Conservation (phyloP, 352 stramenopile genomes). For the Pythium scleroteichum region DNA sequence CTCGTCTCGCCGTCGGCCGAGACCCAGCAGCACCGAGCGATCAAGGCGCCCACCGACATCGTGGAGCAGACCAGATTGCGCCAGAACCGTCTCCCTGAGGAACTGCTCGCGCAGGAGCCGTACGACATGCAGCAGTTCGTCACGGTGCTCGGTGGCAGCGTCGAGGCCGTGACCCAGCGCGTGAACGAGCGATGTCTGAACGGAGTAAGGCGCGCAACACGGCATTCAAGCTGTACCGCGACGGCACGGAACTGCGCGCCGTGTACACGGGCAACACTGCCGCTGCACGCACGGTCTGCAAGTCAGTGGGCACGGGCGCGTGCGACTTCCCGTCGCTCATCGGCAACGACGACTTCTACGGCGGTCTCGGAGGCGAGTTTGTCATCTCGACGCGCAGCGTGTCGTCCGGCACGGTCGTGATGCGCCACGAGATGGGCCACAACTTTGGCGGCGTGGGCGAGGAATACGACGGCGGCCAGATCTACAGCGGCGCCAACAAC, state of each 20-base stretch:
- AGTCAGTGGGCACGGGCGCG: too few species aligned
- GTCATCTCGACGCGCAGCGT: conserved; percentile 36
- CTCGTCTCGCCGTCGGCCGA: conserved; percentile 8
- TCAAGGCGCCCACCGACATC: conserved; percentile 17
- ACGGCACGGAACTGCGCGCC: too few species aligned
- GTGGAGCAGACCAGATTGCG: conserved; percentile 19
- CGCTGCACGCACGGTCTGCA: too few species aligned
- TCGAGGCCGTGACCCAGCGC: conserved; percentile 13
- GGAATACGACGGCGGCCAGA: conserved; percentile 41
- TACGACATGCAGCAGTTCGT: conserved; percentile 16
- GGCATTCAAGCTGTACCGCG: too few species aligned
- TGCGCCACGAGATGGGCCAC: conserved; percentile 45
- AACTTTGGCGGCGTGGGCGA: conserved; percentile 46
- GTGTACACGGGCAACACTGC: too few species aligned
- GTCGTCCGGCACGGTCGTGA: conserved; percentile 33
- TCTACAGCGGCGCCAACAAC: conserved; percentile 42
- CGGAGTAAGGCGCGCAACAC: too few species aligned
- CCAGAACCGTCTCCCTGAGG: conserved; percentile 23
- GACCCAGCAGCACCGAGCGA: conserved; percentile 23
- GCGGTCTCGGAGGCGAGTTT: conserved; percentile 41
- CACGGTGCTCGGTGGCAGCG: conserved; percentile 23
- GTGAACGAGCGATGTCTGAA: conserved; percentile 17
- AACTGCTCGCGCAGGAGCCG: conserved; percentile 10
- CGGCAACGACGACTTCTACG: conserved; percentile 42
- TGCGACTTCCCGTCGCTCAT: conserved; percentile 42